Conservation (phyloP, 331 rosid species). For the Pyrus hybrid region DNA sequence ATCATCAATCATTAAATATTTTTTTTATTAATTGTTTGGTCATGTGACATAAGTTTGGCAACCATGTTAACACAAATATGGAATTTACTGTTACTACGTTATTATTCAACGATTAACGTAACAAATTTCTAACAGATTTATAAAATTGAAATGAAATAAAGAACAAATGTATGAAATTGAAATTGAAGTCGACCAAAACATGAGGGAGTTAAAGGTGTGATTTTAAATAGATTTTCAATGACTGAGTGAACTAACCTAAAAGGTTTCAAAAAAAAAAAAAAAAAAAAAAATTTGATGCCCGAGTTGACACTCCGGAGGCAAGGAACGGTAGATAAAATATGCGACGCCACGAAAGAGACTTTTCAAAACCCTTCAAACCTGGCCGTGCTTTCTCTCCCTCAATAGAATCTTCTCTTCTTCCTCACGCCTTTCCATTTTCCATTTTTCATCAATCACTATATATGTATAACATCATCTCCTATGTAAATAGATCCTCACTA, state of each 20-base stretch:
- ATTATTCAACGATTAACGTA: too few relatives aligned
- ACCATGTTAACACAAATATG: too few relatives aligned
- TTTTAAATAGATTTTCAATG: not conserved
- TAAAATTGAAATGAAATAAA: too few relatives aligned
- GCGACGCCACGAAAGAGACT: conserved; percentile 71
- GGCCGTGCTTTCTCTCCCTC: conserved; percentile 18
- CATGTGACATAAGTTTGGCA: too few relatives aligned
- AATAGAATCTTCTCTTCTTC: conserved; percentile 47
- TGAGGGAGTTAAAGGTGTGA: too few relatives aligned
- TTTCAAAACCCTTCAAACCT: conserved; percentile 23
- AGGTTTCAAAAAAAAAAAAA: too few relatives aligned
- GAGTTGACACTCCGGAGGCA: not conserved
- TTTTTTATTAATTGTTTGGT: too few relatives aligned
- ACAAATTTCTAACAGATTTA: too few relatives aligned
- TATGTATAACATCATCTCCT: not conserved
- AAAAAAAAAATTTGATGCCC: not conserved
- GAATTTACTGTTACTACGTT: too few relatives aligned
- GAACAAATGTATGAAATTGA: too few relatives aligned
- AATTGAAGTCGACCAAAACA: not conserved
- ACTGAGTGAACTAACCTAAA: not conserved
- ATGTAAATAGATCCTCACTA: conserved; percentile 12
- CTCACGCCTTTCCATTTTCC: not conserved
- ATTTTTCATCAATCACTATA: not conserved
- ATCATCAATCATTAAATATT: too few relatives aligned
- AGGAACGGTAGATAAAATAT: conserved; percentile 25